phyloP scores from a whole-genome alignment of 495 filamentous ascomycete genomes.

The Hypomontagnella submonticulosa region DNA sequence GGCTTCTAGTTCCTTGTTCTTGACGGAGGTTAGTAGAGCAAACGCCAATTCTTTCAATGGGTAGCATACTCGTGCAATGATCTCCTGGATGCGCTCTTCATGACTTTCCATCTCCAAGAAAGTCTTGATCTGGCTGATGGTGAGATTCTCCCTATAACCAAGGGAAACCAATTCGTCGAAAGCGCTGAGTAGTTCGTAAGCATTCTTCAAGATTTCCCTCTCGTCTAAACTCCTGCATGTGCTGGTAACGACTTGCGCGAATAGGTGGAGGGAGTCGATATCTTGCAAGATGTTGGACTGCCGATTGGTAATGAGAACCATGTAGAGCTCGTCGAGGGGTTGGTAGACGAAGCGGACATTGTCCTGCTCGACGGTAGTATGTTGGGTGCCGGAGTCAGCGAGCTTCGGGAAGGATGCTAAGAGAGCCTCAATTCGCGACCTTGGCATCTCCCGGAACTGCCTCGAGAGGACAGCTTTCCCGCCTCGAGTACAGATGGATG shows the following conservation, averaged over 20 bases:
- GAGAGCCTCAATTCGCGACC: conserved; percentile 94
- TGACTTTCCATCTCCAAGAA: conserved; percentile 99
- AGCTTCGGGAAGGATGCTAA: conserved; percentile 97
- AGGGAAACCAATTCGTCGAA: conserved; percentile 96
- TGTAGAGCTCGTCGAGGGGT: conserved; percentile 97
- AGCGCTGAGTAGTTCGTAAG: conserved; percentile 92
- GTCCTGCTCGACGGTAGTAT: conserved; percentile 98
- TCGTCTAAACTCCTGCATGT: conserved; percentile 97
- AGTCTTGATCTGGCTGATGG: conserved; percentile 94
- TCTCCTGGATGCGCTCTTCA: conserved; percentile 97
- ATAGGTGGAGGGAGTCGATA: conserved; percentile 96
- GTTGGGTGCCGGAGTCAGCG: conserved; percentile 91
- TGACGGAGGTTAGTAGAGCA: conserved; percentile 47
- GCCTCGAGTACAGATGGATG: conserved; percentile 97
- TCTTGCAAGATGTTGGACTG: conserved; percentile 99
- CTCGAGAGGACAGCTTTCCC: conserved; percentile 97
- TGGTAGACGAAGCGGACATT: conserved; percentile 99
- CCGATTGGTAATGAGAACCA: conserved; percentile 98
- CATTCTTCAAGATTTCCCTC: conserved; percentile 91
- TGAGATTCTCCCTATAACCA: conserved; percentile 95
- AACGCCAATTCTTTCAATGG: background rate
- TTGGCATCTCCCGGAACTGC: conserved; percentile 95
- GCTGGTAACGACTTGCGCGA: conserved; percentile 94
- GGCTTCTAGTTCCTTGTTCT: conserved; percentile 99
- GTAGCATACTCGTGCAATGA: conserved; percentile 82